phyloP scores from a whole-genome alignment of 768 basidiomycete genomes.

The Nidularia sp. region DNA sequence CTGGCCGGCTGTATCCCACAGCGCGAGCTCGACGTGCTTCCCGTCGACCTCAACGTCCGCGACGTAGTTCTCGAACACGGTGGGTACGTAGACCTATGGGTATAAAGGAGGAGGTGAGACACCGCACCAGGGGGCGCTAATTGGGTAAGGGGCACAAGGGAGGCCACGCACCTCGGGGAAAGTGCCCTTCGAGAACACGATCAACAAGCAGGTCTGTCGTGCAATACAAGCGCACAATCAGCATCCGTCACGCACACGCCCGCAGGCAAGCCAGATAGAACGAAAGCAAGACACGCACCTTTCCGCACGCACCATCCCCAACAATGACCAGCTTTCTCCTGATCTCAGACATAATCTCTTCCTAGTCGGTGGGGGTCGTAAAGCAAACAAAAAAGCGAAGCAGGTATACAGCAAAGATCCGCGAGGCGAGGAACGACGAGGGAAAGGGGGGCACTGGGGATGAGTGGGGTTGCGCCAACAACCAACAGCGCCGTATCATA shows the following conservation, averaged over 20 bases:
- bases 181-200: conserved; percentile 94
- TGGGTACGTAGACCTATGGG: conserved; percentile 92
- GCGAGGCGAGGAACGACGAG: too few species aligned
- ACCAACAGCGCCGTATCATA: too few species aligned
- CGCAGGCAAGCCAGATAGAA: neutral
- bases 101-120: neutral
- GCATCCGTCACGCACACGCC: neutral
- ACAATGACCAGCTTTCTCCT: conserved; percentile 99
- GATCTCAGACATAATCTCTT: conserved; percentile 81
- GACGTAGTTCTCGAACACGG: conserved; percentile 99
- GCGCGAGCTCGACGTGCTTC: conserved; percentile 95
- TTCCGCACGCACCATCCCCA: conserved; percentile 96
- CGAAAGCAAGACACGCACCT: conserved; percentile 43
- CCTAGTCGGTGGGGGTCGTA: too few species aligned
- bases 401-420: too few species aligned
- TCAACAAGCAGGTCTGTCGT: conserved; percentile 84
- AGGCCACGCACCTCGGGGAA: conserved; percentile 78
- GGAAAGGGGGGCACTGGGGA: too few species aligned
- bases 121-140: neutral
- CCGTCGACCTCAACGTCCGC: conserved; percentile 98
- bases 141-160: conserved; percentile 2
- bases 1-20: conserved; percentile 99
- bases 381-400: too few species aligned
- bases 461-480: too few species aligned
- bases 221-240: neutral